Evolutionary conservation across 1,284 basidiomycete genomes (phyloP).

Genomic region (Trichosporon coremiiforme): DNA sequence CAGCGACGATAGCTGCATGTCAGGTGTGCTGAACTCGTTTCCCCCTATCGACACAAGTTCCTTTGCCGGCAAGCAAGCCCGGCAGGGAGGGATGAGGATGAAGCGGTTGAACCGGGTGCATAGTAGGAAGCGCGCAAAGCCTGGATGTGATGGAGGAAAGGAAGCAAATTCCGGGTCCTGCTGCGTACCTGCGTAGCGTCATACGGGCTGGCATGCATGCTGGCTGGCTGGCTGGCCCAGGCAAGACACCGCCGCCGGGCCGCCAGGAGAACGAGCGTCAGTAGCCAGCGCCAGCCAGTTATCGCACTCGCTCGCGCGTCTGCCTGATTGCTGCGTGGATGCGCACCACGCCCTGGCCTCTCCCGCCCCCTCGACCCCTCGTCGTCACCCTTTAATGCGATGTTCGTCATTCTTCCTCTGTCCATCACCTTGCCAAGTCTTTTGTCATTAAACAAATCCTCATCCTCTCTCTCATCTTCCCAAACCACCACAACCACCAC

Average conservation of each 20-base stretch:
- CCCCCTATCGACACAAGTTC: background rate
- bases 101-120: background rate
- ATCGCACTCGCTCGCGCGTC: conserved; percentile 17
- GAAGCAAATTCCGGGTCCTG: conserved; percentile 13
- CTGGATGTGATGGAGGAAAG: background rate
- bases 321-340: conserved; percentile 14
- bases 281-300: conserved; percentile 5
- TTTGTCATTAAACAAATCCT: conserved; percentile 19
- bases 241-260: conserved; percentile 2
- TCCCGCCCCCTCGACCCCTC: conserved; percentile 10
- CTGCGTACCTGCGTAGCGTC: conserved; percentile 17
- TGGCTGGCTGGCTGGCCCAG: background rate
- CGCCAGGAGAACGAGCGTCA: conserved; percentile 6
- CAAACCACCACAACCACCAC: background rate
- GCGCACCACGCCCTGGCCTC: conserved; percentile 1
- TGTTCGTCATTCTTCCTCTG: conserved; percentile 19
- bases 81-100: background rate
- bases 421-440: conserved; percentile 16
- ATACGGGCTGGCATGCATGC: background rate
- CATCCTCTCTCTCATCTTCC: background rate
- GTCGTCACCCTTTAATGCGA: conserved; percentile 19
- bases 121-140: background rate
- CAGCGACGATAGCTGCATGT: background rate
- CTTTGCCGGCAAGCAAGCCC: background rate
- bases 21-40: background rate